Evolutionary conservation across 371 early-diverging fungal genomes (phyloP).

Genomic region (Dichotomocladium elegans): DNA sequence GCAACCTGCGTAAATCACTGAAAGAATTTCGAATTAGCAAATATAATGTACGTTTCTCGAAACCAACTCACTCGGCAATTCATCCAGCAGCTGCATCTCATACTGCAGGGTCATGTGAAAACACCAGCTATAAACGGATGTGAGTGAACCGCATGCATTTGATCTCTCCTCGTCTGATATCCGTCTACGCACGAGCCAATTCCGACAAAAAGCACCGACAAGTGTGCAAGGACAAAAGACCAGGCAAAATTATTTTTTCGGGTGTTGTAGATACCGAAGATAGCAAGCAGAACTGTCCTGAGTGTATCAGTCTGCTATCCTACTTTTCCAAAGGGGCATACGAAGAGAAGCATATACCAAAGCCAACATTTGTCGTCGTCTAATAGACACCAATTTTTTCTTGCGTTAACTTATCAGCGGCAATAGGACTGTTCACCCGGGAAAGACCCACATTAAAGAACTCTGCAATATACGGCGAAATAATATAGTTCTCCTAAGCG

Average conservation of each 20-base stretch:
- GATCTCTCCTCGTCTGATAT: no score
- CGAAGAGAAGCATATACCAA: slow-evolving; percentile 42
- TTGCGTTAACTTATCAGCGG: no score
- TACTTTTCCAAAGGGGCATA: neutral
- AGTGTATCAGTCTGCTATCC: neutral
- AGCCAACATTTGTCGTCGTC: slow-evolving; percentile 61
- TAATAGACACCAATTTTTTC: neutral
- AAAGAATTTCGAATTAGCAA: neutral
- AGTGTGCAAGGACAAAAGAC: slow-evolving; percentile 55
- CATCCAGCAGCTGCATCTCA: slow-evolving; percentile 75
- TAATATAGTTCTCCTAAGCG: slow-evolving; percentile 36
- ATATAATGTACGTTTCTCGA: neutral
- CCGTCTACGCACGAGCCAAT: slow-evolving; percentile 55
- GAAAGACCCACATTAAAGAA: slow-evolving; percentile 51
- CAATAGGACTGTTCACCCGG: neutral
- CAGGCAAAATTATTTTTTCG: slow-evolving; percentile 40
- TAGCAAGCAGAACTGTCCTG: slow-evolving; percentile 29
- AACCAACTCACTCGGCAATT: slow-evolving; percentile 58
- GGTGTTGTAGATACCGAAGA: slow-evolving; percentile 53
- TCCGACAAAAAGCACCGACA: slow-evolving; percentile 62
- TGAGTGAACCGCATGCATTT: no score
- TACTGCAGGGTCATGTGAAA: slow-evolving; percentile 83
- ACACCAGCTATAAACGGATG: slow-evolving; percentile 35
- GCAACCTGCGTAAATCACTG: slow-evolving; percentile 55
- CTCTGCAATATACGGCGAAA: slow-evolving; percentile 64